A percentile compares a stretch with the other conserved stretches of the same genome.
Evolutionary conservation across 2,329 filamentous ascomycete species (phyloP).

Genomic region (Alternaria sp.): DNA sequence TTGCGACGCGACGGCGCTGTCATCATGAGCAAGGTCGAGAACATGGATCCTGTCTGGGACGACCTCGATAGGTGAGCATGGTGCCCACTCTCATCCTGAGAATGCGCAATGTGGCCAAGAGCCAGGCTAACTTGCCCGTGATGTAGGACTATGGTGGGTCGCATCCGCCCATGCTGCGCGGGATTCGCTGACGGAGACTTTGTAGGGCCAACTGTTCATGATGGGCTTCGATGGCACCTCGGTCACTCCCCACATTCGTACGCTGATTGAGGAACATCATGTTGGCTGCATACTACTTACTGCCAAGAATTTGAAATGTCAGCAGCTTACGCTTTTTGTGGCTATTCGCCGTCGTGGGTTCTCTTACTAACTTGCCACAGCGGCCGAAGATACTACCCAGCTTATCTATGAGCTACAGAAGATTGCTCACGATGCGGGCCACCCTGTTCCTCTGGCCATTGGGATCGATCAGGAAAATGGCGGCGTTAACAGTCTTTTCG

Average conservation of each 20-base stretch:
- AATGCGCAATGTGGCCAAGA: slow-evolving; percentile 37
- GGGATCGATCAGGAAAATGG: slow-evolving; percentile 98
- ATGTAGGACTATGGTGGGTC: slow-evolving; percentile 57
- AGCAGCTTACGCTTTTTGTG: slow-evolving; percentile 35
- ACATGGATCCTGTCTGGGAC: slow-evolving; percentile 69
- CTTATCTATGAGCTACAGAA: slow-evolving; percentile 92
- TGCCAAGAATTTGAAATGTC: slow-evolving; percentile 86
- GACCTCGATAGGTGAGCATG: slow-evolving; percentile 75
- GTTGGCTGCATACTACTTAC: slow-evolving; percentile 87
- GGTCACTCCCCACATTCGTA: slow-evolving; percentile 82
- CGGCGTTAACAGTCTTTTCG: slow-evolving; percentile 94
- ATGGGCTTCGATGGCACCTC: slow-evolving; percentile 89
- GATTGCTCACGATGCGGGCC: slow-evolving; percentile 88
- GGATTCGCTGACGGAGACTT: slow-evolving; percentile 40
- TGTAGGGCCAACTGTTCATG: slow-evolving; percentile 80
- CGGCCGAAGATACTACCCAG: slow-evolving; percentile 86
- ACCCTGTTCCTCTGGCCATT: slow-evolving; percentile 88
- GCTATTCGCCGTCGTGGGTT: slow-evolving; percentile 15
- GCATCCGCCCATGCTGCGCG: slow-evolving; percentile 25
- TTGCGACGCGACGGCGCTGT: slow-evolving; percentile 55
- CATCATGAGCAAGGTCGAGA: slow-evolving; percentile 59
- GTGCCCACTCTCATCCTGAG: slow-evolving; percentile 31
- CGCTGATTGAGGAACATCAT: slow-evolving; percentile 83
- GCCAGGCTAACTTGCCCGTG: slow-evolving; percentile 47
- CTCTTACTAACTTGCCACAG: slow-evolving; percentile 60